Evolutionary conservation across 2,329 filamentous ascomycete genomes (phyloP), one percentile per base, ranked within the genome.

Genomic region (Trichoderma sp.): DNA sequence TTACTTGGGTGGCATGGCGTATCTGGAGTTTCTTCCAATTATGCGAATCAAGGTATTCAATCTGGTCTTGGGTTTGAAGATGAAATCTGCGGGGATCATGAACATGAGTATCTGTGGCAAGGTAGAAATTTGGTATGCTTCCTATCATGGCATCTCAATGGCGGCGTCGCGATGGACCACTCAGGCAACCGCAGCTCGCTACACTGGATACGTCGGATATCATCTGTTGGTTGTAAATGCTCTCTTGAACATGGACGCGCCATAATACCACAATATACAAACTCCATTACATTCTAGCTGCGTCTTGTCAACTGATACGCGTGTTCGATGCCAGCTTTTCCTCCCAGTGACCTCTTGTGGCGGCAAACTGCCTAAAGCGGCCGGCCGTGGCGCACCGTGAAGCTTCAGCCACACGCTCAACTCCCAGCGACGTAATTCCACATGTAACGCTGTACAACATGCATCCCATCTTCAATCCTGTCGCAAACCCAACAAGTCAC

Each of bases 341-440:
- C 44, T 54, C 12, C 12, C 7, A n/a, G 24, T 54, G 45, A 30
- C 24, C 3, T 21, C 12, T 44, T 17, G 14, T 45, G 58, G 26
- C 19, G 10, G 28, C 17, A 39, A 39, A 45, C n/a, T 21, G 58
- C 59, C 17, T 61, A 50, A 26, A 50, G 2, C 30, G 59, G 26
- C 26, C 59, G 21, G 5, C 43, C 68, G 72, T 74, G 72, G 72
- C 72, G 73, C 68, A 66, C 56, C 43, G 21, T 43, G 48, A 57
- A 70, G 71, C 70, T 71, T 64, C 59, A 72, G 72, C 69, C 72
- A 74, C 69, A 63, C 41, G n/a, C 14, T 21, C 52, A 15, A 21
- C 34, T 65, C 12, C 52, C 56, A 47, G 55, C 56, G 50, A 64
- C 65, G 65, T 61, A 64, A 64, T 64, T 60, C 51, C 5, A 48